Percentiles rank a stretch among this genome's conserved stretches.
Evolutionary conservation across 768 basidiomycete species (phyloP).

Genomic region (Pleurotus platypus): DNA sequence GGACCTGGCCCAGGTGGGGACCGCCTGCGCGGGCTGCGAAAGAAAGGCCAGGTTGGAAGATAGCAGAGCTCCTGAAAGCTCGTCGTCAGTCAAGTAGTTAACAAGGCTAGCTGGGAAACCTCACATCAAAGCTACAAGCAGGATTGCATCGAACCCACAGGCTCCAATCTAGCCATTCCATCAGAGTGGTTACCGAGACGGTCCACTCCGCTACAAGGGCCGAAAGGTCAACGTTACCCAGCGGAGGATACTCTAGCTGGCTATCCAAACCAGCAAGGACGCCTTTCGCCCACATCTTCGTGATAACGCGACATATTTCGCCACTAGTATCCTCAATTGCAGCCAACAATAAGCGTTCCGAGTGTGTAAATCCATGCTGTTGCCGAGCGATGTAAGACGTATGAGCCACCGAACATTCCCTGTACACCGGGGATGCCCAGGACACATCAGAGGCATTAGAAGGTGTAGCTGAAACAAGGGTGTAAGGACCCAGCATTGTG

Average conservation of each 20-base stretch:
- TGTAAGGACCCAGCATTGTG: constrained; percentile 29
- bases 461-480: constrained; percentile 12
- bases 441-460: constrained; percentile 6
- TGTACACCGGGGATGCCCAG: constrained; percentile 34
- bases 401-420: constrained; percentile 29
- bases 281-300: constrained; percentile 45
- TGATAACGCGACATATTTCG: constrained; percentile 44
- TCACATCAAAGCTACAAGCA: constrained; percentile 40
- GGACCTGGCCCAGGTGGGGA: background rate
- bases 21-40: constrained; percentile 7
- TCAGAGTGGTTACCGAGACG: constrained; percentile 28
- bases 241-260: background rate
- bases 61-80: constrained; percentile 36
- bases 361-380: constrained; percentile 18
- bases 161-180: constrained; percentile 53
- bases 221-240: background rate
- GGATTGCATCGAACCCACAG: constrained; percentile 47
- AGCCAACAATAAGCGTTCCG: constrained; percentile 25
- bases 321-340: constrained; percentile 30
- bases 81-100: background rate
- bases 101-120: constrained; percentile 11
- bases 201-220: constrained; percentile 29
- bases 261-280: constrained; percentile 20
- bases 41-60: constrained; percentile 41
- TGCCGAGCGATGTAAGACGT: constrained; percentile 19